A percentile compares a stretch with the other conserved stretches of the same genome.
Conservation (phyloP, 371 early-diverging fungal genomes). For the Apophysomyces ossiformis region DNA sequence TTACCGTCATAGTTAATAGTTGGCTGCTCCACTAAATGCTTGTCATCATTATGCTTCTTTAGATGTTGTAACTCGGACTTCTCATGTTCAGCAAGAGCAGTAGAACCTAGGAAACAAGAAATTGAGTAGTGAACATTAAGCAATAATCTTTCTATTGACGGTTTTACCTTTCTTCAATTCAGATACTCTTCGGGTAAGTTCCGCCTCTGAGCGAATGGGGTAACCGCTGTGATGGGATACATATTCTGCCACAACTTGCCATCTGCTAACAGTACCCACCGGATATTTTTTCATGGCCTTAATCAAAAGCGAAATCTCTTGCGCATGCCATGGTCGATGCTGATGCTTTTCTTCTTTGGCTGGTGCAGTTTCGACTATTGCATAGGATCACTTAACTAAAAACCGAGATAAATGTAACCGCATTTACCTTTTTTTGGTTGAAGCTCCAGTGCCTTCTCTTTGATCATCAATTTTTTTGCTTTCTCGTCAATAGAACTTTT, state of each 20-base stretch:
- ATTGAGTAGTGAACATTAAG: neutral
- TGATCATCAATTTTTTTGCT: slow-evolving; percentile 11
- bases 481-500: neutral
- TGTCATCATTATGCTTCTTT: slow-evolving; percentile 32
- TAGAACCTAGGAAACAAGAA: slow-evolving; percentile 20
- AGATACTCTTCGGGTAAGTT: slow-evolving; percentile 54
- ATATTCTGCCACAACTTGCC: slow-evolving; percentile 65
- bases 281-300: slow-evolving; percentile 69
- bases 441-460: slow-evolving; percentile 14
- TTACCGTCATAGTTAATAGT: slow-evolving; percentile 25
- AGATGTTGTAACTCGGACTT: slow-evolving; percentile 24
- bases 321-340: slow-evolving; percentile 45
- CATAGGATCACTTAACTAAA: neutral
- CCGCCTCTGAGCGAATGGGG: slow-evolving; percentile 46
- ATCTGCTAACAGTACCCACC: slow-evolving; percentile 60
- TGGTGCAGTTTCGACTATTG: neutral
- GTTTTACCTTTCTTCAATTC: slow-evolving; percentile 47
- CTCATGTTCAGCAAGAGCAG: slow-evolving; percentile 21
- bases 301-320: slow-evolving; percentile 59
- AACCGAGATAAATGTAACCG: neutral
- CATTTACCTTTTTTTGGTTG: neutral
- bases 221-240: slow-evolving; percentile 53
- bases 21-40: slow-evolving; percentile 27
- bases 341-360: slow-evolving; percentile 43
- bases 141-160: neutral